Conservation (phyloP, 805 yeast genomes). For the Komagataella populi region DNA sequence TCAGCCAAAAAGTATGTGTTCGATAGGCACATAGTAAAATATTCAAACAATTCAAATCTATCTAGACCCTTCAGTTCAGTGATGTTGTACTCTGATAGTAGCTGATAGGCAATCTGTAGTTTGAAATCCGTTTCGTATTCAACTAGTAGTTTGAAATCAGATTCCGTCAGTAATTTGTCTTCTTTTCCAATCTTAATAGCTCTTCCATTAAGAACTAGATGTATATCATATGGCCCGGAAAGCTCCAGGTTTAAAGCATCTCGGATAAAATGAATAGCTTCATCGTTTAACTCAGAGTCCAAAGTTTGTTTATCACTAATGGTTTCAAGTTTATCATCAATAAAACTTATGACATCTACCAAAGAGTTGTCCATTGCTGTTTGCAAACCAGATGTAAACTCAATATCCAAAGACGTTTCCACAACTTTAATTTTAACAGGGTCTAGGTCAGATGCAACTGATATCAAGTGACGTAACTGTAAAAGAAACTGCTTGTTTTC, state of each 20-base stretch:
- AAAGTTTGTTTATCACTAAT: slow-evolving; percentile 2
- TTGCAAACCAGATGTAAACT: neutral
- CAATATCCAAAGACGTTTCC: neutral
- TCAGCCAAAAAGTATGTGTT: slow-evolving; percentile 14
- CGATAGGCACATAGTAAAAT: slow-evolving; percentile 8
- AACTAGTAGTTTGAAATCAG: slow-evolving; percentile 23
- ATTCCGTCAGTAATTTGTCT: slow-evolving; percentile 8
- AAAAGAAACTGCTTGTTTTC: too few species aligned
- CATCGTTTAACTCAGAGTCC: neutral
- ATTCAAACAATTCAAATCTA: slow-evolving; percentile 11
- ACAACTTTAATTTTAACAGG: neutral
- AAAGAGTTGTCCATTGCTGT: neutral
- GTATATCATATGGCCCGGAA: slow-evolving; percentile 5
- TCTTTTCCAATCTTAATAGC: slow-evolving; percentile 20
- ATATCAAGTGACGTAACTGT: neutral
- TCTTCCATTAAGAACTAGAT: slow-evolving; percentile 43
- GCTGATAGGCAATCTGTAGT: slow-evolving; percentile 11
- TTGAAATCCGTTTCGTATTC: slow-evolving; percentile 35
- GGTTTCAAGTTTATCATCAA: neutral
- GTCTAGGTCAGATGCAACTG: neutral
- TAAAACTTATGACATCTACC: neutral
- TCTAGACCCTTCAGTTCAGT: neutral
- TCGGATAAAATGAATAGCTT: neutral
- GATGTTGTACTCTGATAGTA: slow-evolving; percentile 14
- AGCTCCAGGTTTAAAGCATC: neutral